These are phyloP conservation scores for Obelidium mucronatum DNA, from an alignment of 192 early-diverging fungal genomes.

Conservation along the genomic window DNA sequence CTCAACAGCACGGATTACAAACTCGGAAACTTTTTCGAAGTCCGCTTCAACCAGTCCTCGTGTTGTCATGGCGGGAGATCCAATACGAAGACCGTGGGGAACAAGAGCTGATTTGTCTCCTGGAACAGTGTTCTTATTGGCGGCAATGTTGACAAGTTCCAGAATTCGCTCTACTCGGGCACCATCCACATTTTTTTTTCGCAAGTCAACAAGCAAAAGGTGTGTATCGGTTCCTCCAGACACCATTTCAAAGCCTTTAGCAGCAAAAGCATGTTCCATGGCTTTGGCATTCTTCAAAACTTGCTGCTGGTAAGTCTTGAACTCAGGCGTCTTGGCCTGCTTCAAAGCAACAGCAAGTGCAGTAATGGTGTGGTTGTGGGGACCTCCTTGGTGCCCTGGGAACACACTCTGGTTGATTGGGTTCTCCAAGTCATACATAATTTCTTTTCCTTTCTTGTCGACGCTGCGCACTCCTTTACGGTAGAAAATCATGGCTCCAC, in stretches of 20 bases:
- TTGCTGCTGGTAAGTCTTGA: conserved; percentile 90
- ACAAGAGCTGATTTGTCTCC: conserved; percentile 94
- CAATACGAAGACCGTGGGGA: conserved; percentile 93
- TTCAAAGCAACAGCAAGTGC: conserved; percentile 95
- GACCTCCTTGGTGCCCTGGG: conserved; percentile 98
- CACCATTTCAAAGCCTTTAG: conserved; percentile 82
- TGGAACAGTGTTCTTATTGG: conserved; percentile 99
- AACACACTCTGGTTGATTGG: conserved; percentile 97
- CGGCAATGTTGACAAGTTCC: conserved; percentile 95
- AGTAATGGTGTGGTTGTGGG: conserved; percentile 99
- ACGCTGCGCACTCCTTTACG: conserved; percentile 87
- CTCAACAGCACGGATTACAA: conserved; percentile 87
- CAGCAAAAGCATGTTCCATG: conserved; percentile 79
- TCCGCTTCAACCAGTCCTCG: conserved; percentile 87
- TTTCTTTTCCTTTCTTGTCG: conserved; percentile 92
- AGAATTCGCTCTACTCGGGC: conserved; percentile 95
- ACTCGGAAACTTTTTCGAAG: conserved; percentile 85
- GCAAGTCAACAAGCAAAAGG: conserved; percentile 88
- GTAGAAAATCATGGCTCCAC: conserved; percentile 98
- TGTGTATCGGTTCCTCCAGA: conserved; percentile 96
- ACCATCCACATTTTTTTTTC: conserved; percentile 87
- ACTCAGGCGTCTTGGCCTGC: conserved; percentile 84
- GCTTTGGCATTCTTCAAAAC: conserved; percentile 90
- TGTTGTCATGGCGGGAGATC: conserved; percentile 94
- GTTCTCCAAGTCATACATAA: conserved; percentile 90